phyloP scores from a whole-genome alignment of 495 filamentous ascomycete genomes.

The Articulospora tetracladia region DNA sequence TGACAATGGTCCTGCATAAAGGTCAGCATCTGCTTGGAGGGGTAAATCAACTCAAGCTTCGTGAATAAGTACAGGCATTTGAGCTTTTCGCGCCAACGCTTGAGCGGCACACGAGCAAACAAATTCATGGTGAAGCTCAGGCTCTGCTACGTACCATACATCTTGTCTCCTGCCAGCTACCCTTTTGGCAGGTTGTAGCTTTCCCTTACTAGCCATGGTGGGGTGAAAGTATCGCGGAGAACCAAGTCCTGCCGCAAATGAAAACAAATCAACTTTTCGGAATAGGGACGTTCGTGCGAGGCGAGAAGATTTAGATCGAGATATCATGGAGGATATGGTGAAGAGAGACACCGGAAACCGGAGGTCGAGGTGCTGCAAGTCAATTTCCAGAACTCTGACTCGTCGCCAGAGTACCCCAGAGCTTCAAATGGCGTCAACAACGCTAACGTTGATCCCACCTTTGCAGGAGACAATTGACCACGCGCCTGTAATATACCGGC shows the following conservation, averaged over 20 bases:
- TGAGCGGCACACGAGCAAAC: neutral
- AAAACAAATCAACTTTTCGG: neutral
- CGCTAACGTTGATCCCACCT: neutral
- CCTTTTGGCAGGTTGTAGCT: conserved; percentile 65
- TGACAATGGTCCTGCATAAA: conserved; percentile 77
- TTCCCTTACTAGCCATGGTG: conserved; percentile 25
- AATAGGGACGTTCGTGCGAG: neutral
- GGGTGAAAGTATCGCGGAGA: conserved; percentile 7
- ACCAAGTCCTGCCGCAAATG: neutral
- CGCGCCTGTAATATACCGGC: too few species aligned
- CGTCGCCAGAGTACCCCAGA: neutral
- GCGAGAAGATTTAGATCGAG: neutral
- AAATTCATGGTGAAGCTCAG: too few species aligned
- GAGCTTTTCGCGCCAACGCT: neutral
- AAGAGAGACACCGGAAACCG: neutral
- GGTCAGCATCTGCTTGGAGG: neutral
- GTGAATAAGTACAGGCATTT: neutral
- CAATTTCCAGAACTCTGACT: neutral
- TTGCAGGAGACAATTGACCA: neutral
- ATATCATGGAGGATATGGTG: neutral
- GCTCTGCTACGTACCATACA: conserved; percentile 66
- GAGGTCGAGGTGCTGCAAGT: too few species aligned
- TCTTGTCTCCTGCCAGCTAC: conserved; percentile 83
- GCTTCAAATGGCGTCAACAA: neutral
- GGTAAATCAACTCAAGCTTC: neutral